These are phyloP conservation scores for Aureobasidium sp. DNA, from an alignment of 2,329 filamentous ascomycete genomes.

Conservation along the genomic window DNA sequence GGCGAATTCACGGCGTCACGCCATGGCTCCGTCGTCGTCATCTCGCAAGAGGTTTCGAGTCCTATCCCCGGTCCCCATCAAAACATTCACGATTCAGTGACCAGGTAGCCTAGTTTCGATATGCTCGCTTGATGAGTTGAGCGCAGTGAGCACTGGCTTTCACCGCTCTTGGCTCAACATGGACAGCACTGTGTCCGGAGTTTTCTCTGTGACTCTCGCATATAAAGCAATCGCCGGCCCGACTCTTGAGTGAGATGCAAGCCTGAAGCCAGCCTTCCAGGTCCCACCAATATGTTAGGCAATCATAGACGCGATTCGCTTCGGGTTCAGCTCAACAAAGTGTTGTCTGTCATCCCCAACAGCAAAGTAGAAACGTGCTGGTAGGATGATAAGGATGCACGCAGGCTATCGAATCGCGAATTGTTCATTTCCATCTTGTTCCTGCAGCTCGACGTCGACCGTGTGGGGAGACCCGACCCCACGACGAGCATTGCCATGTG, in stretches of 20 bases:
- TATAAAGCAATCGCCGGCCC: not conserved
- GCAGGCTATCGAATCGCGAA: not conserved
- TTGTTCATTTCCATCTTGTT: not conserved
- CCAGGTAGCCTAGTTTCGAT: not conserved
- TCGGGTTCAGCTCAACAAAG: conserved; percentile 1
- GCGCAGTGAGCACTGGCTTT: not conserved
- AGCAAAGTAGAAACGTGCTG: not conserved
- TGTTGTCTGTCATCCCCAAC: not conserved
- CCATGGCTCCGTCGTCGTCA: conserved; percentile 3
- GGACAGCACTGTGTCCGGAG: conserved; percentile 1
- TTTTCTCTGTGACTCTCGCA: conserved; percentile 13
- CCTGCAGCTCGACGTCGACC: conserved; percentile 7
- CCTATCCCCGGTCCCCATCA: not conserved
- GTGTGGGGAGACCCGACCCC: conserved; percentile 11
- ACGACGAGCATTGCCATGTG: conserved; percentile 3
- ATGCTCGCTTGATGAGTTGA: not conserved
- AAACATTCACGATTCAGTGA: not conserved
- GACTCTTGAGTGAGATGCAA: conserved; percentile 7
- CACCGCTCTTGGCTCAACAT: not conserved
- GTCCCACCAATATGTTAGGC: conserved; percentile 5
- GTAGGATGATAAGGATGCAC: not conserved
- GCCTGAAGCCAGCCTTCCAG: not conserved
- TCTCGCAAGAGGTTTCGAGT: not conserved
- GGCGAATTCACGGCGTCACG: conserved; percentile 15
- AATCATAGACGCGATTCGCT: conserved; percentile 1